Percentiles rank a stretch among this genome's conserved stretches.
Evolutionary conservation across 768 basidiomycete genomes (phyloP).

Genomic region (Chalciporus piperatus): DNA sequence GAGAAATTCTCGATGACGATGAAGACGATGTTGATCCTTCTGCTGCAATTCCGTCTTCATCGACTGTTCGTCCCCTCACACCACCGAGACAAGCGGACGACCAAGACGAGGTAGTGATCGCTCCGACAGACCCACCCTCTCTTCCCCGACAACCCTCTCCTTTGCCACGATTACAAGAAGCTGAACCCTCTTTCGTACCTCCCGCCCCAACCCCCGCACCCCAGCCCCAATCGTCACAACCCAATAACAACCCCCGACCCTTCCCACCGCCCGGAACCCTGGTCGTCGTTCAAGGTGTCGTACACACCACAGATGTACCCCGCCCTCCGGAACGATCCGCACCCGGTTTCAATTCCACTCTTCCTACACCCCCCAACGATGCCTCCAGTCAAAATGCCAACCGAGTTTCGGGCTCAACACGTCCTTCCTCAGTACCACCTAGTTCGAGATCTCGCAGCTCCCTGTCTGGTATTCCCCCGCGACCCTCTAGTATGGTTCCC

Average conservation of each 20-base stretch:
- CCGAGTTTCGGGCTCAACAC: slow-evolving; percentile 6
- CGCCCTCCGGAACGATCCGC: slow-evolving; percentile 29
- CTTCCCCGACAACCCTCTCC: slow-evolving; percentile 8
- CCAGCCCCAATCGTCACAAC: slow-evolving; percentile 20
- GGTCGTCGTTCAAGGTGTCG: slow-evolving; percentile 81
- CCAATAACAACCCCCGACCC: slow-evolving; percentile 32
- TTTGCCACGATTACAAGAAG: slow-evolving; percentile 9
- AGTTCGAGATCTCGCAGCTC: slow-evolving; percentile 32
- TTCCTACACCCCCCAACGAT: slow-evolving; percentile 5
- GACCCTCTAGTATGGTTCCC: slow-evolving; percentile 34
- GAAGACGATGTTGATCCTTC: background rate
- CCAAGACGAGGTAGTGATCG: slow-evolving; percentile 22
- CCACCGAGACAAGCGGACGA: slow-evolving; percentile 7
- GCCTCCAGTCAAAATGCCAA: slow-evolving; percentile 3
- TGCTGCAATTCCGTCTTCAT: slow-evolving; percentile 18
- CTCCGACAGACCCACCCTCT: slow-evolving; percentile 13
- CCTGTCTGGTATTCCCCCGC: slow-evolving; percentile 39
- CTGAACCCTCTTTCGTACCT: slow-evolving; percentile 11
- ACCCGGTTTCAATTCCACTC: slow-evolving; percentile 9
- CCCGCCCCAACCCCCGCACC: slow-evolving; percentile 13
- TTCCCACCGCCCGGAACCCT: slow-evolving; percentile 77
- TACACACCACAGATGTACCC: slow-evolving; percentile 70
- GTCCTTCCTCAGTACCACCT: slow-evolving; percentile 26
- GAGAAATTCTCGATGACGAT: slow-evolving; percentile 10
- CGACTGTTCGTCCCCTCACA: slow-evolving; percentile 4